These are phyloP conservation scores for Mortierella sp. DNA, from an alignment of 371 early-diverging fungal genomes.

Conservation along the genomic window DNA sequence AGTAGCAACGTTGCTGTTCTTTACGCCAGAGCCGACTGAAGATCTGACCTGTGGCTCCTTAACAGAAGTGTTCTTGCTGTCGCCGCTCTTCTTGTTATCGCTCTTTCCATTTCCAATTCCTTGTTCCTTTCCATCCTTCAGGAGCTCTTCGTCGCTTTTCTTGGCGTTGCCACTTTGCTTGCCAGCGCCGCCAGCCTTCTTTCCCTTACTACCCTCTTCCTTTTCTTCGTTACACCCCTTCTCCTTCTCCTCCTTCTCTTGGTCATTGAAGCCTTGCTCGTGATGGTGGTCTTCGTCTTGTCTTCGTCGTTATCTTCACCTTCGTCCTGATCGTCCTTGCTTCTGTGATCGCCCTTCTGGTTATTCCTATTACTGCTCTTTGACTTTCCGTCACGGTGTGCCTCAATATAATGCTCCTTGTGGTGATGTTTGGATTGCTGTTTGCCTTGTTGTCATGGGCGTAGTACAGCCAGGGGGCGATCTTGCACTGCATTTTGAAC, in stretches of 20 bases:
- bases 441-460: background rate
- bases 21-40: background rate
- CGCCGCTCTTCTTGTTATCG: background rate
- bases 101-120: background rate
- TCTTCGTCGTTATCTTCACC: background rate
- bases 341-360: background rate
- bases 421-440: background rate
- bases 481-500: background rate
- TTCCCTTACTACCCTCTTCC: background rate
- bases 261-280: constrained; percentile 4
- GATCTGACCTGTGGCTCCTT: background rate
- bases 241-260: constrained; percentile 13
- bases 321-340: background rate
- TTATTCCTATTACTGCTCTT: background rate
- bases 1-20: background rate
- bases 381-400: background rate
- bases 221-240: background rate
- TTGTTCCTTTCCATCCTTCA: background rate
- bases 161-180: constrained; percentile 3
- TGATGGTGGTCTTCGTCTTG: background rate
- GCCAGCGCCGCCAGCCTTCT: background rate
- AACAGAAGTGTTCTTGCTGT: background rate
- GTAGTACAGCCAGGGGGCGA: background rate
- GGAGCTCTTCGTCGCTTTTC: background rate
- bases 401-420: constrained; percentile 6